Evolutionary conservation across 1,139 yeast species (phyloP), one percentile per base, ranked within the genome.

Genomic region (Sugiyamaella xylanicola): DNA sequence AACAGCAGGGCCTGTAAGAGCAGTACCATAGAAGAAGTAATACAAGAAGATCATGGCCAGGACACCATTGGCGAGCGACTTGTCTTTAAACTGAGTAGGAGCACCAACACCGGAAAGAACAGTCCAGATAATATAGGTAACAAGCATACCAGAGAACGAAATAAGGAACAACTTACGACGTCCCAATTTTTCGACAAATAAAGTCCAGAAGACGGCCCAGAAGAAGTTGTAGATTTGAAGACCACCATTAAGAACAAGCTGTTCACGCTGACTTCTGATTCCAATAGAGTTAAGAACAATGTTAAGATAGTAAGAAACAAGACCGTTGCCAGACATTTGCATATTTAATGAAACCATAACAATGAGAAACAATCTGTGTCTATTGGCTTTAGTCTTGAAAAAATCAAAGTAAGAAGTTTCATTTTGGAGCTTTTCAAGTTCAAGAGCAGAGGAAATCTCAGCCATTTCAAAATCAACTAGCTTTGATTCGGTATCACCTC

Each of bases 351-450:
- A 49, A 42, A 45, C 54, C 52, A 46, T 37, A 49, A 50, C 59
- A 16, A 51, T 63, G 71, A 73, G 57, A 77, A 68, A 59, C 69
- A 72, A 43, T 71, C 64, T 43, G 68, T 65, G 42, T 70, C 69
- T 58, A 56, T 40, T 63, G 60, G 63, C 64, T 61, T 60, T 64
- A 57, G 41, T 51, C 35, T 49, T 52, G 54, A 52, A 56, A 61
- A 9, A 57, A 36, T 32, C 59, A 54, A 29, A 56, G 55, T 29
- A 54, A 20, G 21, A 48, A 55, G 41, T 61, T 53, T 9, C 46
- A 47, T 27, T 56, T 52, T 37, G 55, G 52, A 44, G 56, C 56
- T 54, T 63, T 65, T 25, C 55, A 48, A 22, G 32, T 42, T 50
- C 49, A n/a, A 50, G 19, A 17, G 53, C 32, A 3, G 48, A 27